A percentile compares a stretch with the other conserved stretches of the same genome.
Evolutionary conservation across 257 asterid species (phyloP).

Genomic region (Misopates orontium): DNA sequence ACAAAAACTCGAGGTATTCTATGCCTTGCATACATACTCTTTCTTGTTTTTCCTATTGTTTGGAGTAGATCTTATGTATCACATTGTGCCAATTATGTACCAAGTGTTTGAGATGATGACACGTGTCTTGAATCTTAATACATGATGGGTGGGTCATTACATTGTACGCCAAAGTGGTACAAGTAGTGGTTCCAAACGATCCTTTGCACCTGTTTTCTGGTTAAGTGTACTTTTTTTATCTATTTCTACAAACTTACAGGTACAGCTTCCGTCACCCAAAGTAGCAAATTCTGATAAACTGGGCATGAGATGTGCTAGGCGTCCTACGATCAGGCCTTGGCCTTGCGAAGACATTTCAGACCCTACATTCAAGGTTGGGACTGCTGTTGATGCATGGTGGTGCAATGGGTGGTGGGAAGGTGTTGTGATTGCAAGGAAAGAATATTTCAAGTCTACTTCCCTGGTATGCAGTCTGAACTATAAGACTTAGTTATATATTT

Average conservation of each 20-base stretch:
- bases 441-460: slow-evolving; percentile 49
- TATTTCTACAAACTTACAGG: slow-evolving; percentile 28
- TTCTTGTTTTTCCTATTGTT: no score
- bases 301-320: slow-evolving; percentile 52
- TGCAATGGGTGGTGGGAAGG: slow-evolving; percentile 83
- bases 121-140: no score
- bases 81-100: no score
- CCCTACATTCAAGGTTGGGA: slow-evolving; percentile 41
- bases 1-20: slow-evolving; percentile 53
- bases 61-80: no score
- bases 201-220: no score
- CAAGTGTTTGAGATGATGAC: no score
- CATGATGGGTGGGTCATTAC: no score
- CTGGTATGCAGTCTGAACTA: slow-evolving; percentile 31
- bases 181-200: no score
- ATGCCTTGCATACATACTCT: not conserved
- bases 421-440: slow-evolving; percentile 37
- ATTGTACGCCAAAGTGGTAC: no score
- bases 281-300: slow-evolving; percentile 52
- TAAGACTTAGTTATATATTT: no score
- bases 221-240: no score
- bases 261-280: slow-evolving; percentile 45
- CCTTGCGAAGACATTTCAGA: slow-evolving; percentile 35
- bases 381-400: slow-evolving; percentile 77
- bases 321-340: slow-evolving; percentile 60